Percentiles rank a stretch among this genome's conserved stretches.
Evolutionary conservation across 768 basidiomycete genomes (phyloP).

Genomic region (Gyrodon lividus): DNA sequence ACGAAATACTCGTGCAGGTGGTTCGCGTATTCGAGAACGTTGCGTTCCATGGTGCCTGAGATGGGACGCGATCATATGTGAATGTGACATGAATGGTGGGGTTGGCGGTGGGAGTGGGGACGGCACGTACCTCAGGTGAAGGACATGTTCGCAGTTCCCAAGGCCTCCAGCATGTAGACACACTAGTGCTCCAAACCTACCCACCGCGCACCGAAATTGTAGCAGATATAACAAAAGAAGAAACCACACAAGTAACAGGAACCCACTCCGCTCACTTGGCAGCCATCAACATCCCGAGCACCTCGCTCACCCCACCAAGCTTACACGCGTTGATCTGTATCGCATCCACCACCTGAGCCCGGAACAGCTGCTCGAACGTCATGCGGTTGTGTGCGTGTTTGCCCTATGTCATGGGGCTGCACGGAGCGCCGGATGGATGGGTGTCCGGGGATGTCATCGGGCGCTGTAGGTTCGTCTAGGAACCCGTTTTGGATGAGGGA

Average conservation of each 20-base stretch:
- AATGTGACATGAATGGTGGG: not conserved
- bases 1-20: conserved; percentile 92
- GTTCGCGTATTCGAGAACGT: conserved; percentile 83
- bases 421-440: conserved; percentile 77
- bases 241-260: too few relatives aligned
- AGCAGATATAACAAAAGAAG: not conserved
- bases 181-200: conserved; percentile 83
- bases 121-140: conserved; percentile 64
- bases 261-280: conserved; percentile 56
- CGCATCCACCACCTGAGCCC: conserved; percentile 86
- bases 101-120: too few relatives aligned
- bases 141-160: conserved; percentile 89
- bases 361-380: conserved; percentile 93
- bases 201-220: not conserved
- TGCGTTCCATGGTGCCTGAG: conserved; percentile 86
- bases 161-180: conserved; percentile 95
- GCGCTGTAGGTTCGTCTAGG: conserved; percentile 92
- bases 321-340: conserved; percentile 89
- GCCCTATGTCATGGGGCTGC: conserved; percentile 83
- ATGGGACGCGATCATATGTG: conserved; percentile 27
- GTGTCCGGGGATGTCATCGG: conserved; percentile 86
- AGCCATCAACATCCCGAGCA: conserved; percentile 86
- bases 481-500: conserved; percentile 48
- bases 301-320: conserved; percentile 87
- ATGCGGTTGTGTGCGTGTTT: conserved; percentile 92